Base-by-base conservation (phyloP, 371 early-diverging fungal species). In the Lichtheimia hyalospora region DNA sequence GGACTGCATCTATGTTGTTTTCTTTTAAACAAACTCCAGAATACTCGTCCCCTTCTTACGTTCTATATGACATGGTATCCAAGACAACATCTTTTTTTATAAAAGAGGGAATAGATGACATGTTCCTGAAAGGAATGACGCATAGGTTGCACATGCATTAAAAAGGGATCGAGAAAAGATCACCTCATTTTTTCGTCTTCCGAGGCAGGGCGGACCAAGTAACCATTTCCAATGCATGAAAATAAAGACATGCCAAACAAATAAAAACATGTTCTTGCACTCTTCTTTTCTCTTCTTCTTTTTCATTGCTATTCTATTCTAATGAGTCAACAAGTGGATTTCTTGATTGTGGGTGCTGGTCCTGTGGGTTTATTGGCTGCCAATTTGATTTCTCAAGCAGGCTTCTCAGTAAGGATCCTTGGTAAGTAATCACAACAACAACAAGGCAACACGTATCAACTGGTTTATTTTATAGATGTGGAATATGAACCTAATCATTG, bases 401-500 rank as follows among this genome's bases (percentile, higher is more conserved):
- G 73, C 0, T 53, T 74, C 23, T 61, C 71, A 12, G 73, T 67
- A 24, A 67, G 79, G 27, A 70, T 78, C 50, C 49, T 78, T 16
- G 75, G 78, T 69, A 71, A 56, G 40, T 34, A 16, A 39, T 21
- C 0, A 1, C 1, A 20, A 23, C 5, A 15, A 7, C 4, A 5
- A 8, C 13, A 46, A 16, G 16, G 16, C 15, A 56, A 40, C 10
- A 14, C 4, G 13, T 25, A 18, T 40, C 20, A 23, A 51, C 21
- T 20, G 12, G 24, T 3, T 13, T 10, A 20, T 0, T n/a, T 12
- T 23, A 18, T 59, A 75, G 75, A 75, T 54, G 66, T 75, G 20
- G 79, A 75, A 52, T 67, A 63, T 49, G 71, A 75, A 42, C 79
- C 79, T 12, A 78, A 75, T 25, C 79, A 78, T 55, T 78, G 79